Evolutionary conservation across 495 filamentous ascomycete species (phyloP).

Genomic region (Stereocaulon alpinum): DNA sequence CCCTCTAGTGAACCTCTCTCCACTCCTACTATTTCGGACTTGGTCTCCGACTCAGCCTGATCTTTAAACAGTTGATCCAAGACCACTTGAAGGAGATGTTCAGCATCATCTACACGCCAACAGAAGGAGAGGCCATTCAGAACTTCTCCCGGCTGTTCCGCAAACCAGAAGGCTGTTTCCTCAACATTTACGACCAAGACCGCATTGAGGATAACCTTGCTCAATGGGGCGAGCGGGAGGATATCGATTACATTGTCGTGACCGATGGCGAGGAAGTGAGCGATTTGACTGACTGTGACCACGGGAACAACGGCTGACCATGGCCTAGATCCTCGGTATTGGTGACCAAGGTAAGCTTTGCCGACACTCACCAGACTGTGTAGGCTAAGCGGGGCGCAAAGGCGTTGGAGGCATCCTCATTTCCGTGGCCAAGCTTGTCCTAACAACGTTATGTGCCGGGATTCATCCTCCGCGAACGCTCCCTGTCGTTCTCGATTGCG

Average conservation of each 20-base stretch:
- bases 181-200: slow-evolving; percentile 42
- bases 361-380: neutral
- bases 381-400: neutral
- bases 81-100: slow-evolving; percentile 78
- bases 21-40: neutral
- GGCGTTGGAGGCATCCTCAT: slow-evolving; percentile 85
- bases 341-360: slow-evolving; percentile 51
- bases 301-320: slow-evolving; percentile 24
- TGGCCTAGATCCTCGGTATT: slow-evolving; percentile 70
- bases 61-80: slow-evolving; percentile 41
- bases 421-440: slow-evolving; percentile 68
- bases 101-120: slow-evolving; percentile 79
- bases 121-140: slow-evolving; percentile 83
- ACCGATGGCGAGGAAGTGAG: slow-evolving; percentile 56
- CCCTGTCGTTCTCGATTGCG: slow-evolving; percentile 79
- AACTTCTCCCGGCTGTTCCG: slow-evolving; percentile 75
- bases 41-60: neutral
- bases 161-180: slow-evolving; percentile 61
- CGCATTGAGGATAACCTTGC: slow-evolving; percentile 52
- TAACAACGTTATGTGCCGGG: slow-evolving; percentile 77
- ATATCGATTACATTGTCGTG: slow-evolving; percentile 84
- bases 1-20: neutral
- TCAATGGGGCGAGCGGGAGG: slow-evolving; percentile 57
- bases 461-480: slow-evolving; percentile 72
- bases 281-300: neutral